These are phyloP conservation scores for Patellaria atrata DNA, from an alignment of 495 filamentous ascomycete species.

Conservation along the genomic window DNA sequence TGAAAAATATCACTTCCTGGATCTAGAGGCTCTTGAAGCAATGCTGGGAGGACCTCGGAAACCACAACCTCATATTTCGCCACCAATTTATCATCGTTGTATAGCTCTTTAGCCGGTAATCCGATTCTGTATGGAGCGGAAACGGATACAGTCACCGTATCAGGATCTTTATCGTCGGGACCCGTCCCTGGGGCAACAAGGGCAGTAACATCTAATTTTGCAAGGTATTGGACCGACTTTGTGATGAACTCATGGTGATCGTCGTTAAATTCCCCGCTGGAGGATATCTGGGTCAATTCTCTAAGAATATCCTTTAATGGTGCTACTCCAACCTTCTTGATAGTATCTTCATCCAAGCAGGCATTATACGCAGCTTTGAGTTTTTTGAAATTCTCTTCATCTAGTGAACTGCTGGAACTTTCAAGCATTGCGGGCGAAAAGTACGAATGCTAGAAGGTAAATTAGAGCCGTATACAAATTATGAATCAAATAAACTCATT, in stretches of 20 bases:
- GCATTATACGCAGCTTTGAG: constrained; percentile 47
- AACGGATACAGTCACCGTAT: constrained; percentile 43
- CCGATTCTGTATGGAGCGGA: constrained; percentile 39
- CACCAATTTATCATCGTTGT: constrained; percentile 41
- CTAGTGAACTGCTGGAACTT: constrained; percentile 23
- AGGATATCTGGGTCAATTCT: constrained; percentile 40
- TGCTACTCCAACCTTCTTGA: constrained; percentile 38
- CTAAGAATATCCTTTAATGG: constrained; percentile 39
- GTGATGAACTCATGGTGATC: constrained; percentile 33
- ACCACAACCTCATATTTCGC: constrained; percentile 37
- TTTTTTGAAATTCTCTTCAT: constrained; percentile 52
- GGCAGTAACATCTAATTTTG: constrained; percentile 36
- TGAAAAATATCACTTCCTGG: constrained; percentile 20
- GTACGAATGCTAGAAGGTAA: constrained; percentile 34
- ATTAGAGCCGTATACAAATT: too few species aligned
- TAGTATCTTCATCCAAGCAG: constrained; percentile 44
- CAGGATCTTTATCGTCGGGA: constrained; percentile 49
- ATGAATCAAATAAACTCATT: too few species aligned
- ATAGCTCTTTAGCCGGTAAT: constrained; percentile 51
- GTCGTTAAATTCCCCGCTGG: constrained; percentile 21
- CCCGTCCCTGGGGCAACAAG: constrained; percentile 26
- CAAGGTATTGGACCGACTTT: constrained; percentile 38
- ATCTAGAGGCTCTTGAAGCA: constrained; percentile 20
- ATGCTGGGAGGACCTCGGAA: constrained; percentile 23
- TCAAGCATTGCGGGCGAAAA: constrained; percentile 31